Base-by-base conservation (phyloP, 331 rosid species). In the Quercus tomentella region DNA sequence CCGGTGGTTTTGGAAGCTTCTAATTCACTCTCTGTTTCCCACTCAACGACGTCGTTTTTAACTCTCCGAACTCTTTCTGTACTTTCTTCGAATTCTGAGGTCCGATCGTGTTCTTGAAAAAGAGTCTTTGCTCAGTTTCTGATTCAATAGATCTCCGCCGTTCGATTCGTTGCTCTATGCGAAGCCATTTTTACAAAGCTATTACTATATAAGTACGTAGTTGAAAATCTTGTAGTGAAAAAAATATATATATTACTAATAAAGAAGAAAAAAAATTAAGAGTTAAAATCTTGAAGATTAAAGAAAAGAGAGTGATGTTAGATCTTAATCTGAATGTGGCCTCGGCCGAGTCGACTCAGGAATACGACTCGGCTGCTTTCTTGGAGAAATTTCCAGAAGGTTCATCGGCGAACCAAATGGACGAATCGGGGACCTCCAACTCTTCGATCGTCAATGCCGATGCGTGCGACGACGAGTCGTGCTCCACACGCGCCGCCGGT, bases 391-490 rank as follows among this genome's bases (percentile, higher is more conserved):
- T 82, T 68, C 86, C 87, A 51, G 88, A 92, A 81, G 94, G 67
- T 60, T 12, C 86, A 62, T 89, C 92, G 45, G 82, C 82, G 82
- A 89, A 87, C 77, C 97, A 89, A 81, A 85, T 90, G 94, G 94
- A 89, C 85, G 97, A 96, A 84, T 93, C 99, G 16, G 97, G 91
- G 80, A 96, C 98, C 61, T 96, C 99, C 31, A 93, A 93, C 87
- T 93, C 99, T 56, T 96, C 98, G 30, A 76, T 91, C 73, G 97
- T 93, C 92, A 91, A 93, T 92, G 99, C 97, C 17, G 97, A 96
- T 52, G 94, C 91, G 6, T 91, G 88, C 51, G 96, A 89, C 35
- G 99, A 87, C 3, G 99, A 96, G 76, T 92, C 97, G 82, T 88
- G 97, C 78, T 91, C 98, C 18, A 81, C 92, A 83, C 97, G 96